A percentile compares a stretch with the other conserved stretches of the same genome.
phyloP scores from a whole-genome alignment of 139 green algal species.

The Nannochloris sp. region DNA sequence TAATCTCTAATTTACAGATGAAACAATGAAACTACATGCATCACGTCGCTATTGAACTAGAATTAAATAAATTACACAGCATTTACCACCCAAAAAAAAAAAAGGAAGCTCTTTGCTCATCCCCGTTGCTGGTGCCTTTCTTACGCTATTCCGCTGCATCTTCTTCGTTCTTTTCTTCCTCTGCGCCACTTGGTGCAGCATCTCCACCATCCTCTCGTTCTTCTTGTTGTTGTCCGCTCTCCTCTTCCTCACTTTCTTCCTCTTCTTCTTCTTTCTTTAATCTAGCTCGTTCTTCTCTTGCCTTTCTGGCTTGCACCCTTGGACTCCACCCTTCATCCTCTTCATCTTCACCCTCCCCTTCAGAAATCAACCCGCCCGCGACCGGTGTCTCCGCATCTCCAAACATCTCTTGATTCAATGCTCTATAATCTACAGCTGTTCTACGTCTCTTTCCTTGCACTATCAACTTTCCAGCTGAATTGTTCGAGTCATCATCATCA shows the following conservation, averaged over 20 bases:
- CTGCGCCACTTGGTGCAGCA: no score
- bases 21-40: no score
- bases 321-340: constrained; percentile 24
- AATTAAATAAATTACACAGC: no score
- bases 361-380: constrained; percentile 7
- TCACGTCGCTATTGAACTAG: no score
- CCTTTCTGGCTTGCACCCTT: not conserved
- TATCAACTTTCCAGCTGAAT: not conserved
- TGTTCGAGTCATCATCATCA: not conserved
- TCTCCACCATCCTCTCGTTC: not conserved
- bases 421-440: constrained; percentile 37
- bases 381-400: constrained; percentile 22
- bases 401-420: constrained; percentile 53
- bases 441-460: constrained; percentile 21
- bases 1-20: no score
- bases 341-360: constrained; percentile 34
- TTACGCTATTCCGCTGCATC: no score
- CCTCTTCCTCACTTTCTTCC: not conserved
- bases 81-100: no score
- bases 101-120: no score
- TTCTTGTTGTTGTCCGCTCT: not conserved
- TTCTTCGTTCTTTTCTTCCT: no score
- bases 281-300: not conserved
- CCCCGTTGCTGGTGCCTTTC: no score
- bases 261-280: constrained; percentile 1